Base-by-base conservation (phyloP, 768 basidiomycete species). In the Podaxis carcinomalis region DNA sequence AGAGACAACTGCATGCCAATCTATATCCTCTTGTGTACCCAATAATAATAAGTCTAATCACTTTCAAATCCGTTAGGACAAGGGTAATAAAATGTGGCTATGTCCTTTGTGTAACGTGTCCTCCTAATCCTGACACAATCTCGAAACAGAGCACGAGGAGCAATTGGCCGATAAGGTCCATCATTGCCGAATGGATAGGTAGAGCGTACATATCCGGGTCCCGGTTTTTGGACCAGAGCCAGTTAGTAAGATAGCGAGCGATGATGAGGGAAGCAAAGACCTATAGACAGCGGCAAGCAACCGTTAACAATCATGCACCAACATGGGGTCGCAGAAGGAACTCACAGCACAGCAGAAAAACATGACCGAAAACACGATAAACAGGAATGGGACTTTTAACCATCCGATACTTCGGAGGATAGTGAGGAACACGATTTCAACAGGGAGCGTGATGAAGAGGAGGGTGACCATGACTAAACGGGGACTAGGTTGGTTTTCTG, bases 161-260 rank as follows among this genome's bases (percentile, higher is more conserved):
- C 21, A 89, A 70, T 69, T 95, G 90, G 14, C 93, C 92, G 35
- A 90, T 73, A 55, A 96, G 83, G 70, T 95, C 93, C 80, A 95
- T 88, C 46, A 93, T 69, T 0, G 94, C 92, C 10, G 92, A 93
- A 65, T 96, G 94, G 27, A 96, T 83, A 6, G 95, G 95, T n/a
- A 98, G 75, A 1, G 93, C 93, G 70, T 96, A 95, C 74, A 90
- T 87, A 70, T 98, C 95, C 4, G 95, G 95, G 70, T 98, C 95
- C 27, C 86, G 78, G 10, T 83, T 78, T 58, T 78, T 84, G 0
- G 82, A 81, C 93, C 94, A 96, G 27, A 97, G 81, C 69, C 84
- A 86, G 47, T 83, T 74, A 1, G 93, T 95, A 52, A 95, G 77
- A 10, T 69, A 66, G 53, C 79, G 83, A 1, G 91, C 93, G 36